A percentile compares a stretch with the other conserved stretches of the same genome.
Evolutionary conservation across 495 filamentous ascomycete genomes (phyloP).

Genomic region (Trichoderma virens): DNA sequence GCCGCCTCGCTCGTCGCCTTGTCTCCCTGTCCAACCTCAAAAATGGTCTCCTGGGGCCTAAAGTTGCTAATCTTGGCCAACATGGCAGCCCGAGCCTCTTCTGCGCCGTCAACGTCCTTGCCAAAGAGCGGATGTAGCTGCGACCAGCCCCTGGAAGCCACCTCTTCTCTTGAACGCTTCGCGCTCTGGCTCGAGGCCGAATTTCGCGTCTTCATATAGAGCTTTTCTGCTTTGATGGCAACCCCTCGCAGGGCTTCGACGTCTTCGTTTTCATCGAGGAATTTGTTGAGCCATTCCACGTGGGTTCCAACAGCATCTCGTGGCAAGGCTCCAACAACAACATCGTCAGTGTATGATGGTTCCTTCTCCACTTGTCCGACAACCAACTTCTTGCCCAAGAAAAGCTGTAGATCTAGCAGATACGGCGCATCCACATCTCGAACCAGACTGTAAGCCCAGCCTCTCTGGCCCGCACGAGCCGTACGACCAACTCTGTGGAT

Average conservation of each 20-base stretch:
- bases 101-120: slow-evolving; percentile 50
- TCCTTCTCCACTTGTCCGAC: slow-evolving; percentile 51
- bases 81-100: slow-evolving; percentile 73
- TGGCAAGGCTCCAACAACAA: slow-evolving; percentile 66
- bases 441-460: slow-evolving; percentile 92
- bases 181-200: slow-evolving; percentile 81
- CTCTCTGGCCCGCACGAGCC: slow-evolving; percentile 80
- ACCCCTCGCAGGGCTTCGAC: slow-evolving; percentile 61
- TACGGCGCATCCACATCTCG: slow-evolving; percentile 81
- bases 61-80: slow-evolving; percentile 77
- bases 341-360: slow-evolving; percentile 67
- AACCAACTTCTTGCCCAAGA: slow-evolving; percentile 73
- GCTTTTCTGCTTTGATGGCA: slow-evolving; percentile 80
- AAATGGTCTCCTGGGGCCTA: slow-evolving; percentile 85
- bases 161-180: slow-evolving; percentile 71
- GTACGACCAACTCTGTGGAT: slow-evolving; percentile 95
- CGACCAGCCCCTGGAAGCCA: slow-evolving; percentile 57
- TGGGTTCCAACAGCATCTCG: slow-evolving; percentile 62
- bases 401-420: slow-evolving; percentile 89
- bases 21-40: slow-evolving; percentile 75
- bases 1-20: slow-evolving; percentile 60
- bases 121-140: slow-evolving; percentile 71
- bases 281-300: slow-evolving; percentile 70
- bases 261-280: slow-evolving; percentile 67
- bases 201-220: slow-evolving; percentile 83